These are phyloP conservation scores for Microbotryum lychnidis-dioicae DNA, from an alignment of 1,284 basidiomycete species.

Conservation along the genomic window DNA sequence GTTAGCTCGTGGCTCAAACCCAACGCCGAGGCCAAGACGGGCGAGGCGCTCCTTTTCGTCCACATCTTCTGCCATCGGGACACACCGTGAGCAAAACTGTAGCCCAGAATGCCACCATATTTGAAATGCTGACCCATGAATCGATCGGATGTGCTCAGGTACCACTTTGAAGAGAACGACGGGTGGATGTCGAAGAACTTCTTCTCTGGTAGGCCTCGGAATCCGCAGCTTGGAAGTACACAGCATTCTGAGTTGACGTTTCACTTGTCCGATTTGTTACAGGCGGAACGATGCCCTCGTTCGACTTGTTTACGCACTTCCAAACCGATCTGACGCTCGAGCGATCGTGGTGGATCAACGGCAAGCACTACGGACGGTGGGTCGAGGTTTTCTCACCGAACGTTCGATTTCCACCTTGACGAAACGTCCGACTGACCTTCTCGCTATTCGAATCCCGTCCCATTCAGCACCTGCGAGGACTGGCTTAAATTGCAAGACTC, in stretches of 20 bases:
- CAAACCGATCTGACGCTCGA: constrained; percentile 56
- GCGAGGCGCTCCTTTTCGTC: constrained; percentile 54
- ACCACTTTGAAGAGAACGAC: constrained; percentile 64
- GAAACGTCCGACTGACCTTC: neutral
- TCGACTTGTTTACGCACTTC: constrained; percentile 64
- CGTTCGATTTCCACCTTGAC: neutral
- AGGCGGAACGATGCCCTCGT: constrained; percentile 59
- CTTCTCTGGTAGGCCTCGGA: constrained; percentile 53
- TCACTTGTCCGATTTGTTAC: too few relatives aligned
- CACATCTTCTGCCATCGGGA: constrained; percentile 66
- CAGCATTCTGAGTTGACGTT: neutral
- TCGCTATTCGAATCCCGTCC: neutral
- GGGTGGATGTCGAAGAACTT: constrained; percentile 73
- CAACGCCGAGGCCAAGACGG: constrained; percentile 38
- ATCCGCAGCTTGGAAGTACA: constrained; percentile 25
- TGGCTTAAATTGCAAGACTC: constrained; percentile 60
- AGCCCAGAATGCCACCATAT: neutral
- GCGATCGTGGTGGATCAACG: constrained; percentile 58
- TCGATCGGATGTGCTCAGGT: constrained; percentile 42
- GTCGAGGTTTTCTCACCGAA: neutral
- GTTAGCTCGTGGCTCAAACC: constrained; percentile 61
- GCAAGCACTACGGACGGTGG: constrained; percentile 52
- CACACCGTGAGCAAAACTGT: constrained; percentile 34
- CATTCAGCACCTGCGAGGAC: constrained; percentile 52
- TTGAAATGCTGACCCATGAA: neutral